Conservation (phyloP, 148 eudicot species). For the Camellia japonica region DNA sequence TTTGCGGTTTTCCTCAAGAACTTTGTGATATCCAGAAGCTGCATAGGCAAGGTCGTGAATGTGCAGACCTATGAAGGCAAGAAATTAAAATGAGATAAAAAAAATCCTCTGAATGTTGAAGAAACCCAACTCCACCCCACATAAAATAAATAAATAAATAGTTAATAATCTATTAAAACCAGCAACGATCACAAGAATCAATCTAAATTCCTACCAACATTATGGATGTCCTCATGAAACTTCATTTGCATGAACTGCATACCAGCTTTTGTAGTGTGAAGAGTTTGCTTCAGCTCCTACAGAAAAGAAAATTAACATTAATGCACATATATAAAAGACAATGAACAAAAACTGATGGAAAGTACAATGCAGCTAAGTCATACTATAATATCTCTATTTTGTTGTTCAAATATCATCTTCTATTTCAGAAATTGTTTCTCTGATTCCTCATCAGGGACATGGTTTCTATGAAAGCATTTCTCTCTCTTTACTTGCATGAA, state of each 20-base stretch:
- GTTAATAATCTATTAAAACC: neutral
- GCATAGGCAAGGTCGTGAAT: slow-evolving; percentile 83
- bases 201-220: slow-evolving; percentile 56
- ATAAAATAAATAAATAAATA: too few relatives aligned
- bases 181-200: neutral
- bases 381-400: slow-evolving; percentile 75
- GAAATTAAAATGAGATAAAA: neutral
- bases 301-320: slow-evolving; percentile 14
- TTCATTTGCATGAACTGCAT: slow-evolving; percentile 90
- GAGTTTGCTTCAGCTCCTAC: slow-evolving; percentile 72
- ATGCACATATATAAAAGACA: neutral
- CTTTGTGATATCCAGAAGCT: slow-evolving; percentile 95
- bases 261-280: slow-evolving; percentile 81
- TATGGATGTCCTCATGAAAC: slow-evolving; percentile 75
- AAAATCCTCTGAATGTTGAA: neutral
- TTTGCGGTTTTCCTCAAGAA: slow-evolving; percentile 92
- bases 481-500: slow-evolving; percentile 33
- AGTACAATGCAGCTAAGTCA: slow-evolving; percentile 4
- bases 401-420: slow-evolving; percentile 60
- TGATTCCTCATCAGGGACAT: slow-evolving; percentile 43
- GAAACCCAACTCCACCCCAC: neutral
- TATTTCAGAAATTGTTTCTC: slow-evolving; percentile 52
- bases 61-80: slow-evolving; percentile 52
- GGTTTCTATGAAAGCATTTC: slow-evolving; percentile 25
- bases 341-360: neutral